phyloP scores from a whole-genome alignment of 305 asterid species.

The Solanum hybrid region DNA sequence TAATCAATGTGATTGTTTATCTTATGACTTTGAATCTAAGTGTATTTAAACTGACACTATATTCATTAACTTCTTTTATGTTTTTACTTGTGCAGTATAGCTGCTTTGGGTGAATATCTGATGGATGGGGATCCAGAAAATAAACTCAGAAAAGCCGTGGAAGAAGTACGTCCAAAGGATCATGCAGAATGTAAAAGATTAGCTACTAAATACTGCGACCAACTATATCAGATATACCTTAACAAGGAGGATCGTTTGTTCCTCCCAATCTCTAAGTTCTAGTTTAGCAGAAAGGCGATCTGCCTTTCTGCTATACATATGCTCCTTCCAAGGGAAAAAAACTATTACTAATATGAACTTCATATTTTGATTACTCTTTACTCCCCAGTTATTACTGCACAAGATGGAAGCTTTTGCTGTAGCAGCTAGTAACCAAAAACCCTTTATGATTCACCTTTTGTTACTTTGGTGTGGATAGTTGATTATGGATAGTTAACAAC shows the following conservation, averaged over 20 bases:
- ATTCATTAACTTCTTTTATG: background rate
- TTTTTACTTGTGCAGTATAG: slow-evolving; percentile 12
- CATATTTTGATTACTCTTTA: background rate
- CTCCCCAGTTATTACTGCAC: background rate
- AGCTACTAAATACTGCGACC: slow-evolving; percentile 15
- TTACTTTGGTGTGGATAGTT: background rate
- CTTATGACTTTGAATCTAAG: background rate
- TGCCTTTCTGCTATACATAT: background rate
- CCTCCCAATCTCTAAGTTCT: background rate
- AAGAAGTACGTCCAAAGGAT: slow-evolving; percentile 18
- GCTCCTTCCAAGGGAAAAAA: background rate
- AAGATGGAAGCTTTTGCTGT: background rate
- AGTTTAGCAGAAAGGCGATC: background rate
- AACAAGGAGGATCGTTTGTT: slow-evolving; percentile 26
- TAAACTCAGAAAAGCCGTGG: slow-evolving; percentile 24
- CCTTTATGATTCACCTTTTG: background rate
- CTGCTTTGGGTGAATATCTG: slow-evolving; percentile 24
- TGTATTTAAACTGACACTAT: background rate
- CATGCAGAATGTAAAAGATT: slow-evolving; percentile 18
- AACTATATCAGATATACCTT: slow-evolving; percentile 26
- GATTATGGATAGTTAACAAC: slow-evolving; percentile 1
- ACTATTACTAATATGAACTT: background rate
- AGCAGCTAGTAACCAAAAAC: background rate
- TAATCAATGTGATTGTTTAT: background rate
- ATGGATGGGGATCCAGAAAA: slow-evolving; percentile 19